A percentile compares a stretch with the other conserved stretches of the same genome.
These are phyloP conservation scores for Hirsutella rhossiliensis DNA, from an alignment of 2,329 filamentous ascomycete species.

Conservation along the genomic window DNA sequence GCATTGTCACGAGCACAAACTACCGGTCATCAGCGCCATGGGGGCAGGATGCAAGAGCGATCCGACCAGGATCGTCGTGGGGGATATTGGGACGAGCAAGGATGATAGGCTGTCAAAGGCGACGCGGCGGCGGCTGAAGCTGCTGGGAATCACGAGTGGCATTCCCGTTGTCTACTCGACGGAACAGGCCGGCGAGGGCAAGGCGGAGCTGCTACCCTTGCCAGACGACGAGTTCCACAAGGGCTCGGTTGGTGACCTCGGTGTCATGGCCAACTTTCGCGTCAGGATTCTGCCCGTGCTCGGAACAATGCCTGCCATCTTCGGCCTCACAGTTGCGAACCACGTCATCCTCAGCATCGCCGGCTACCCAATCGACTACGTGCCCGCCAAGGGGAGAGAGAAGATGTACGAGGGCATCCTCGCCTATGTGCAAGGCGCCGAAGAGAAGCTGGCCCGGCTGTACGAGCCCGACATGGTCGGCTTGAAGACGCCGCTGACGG, in stretches of 20 bases:
- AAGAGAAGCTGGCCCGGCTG: conserved; percentile 58
- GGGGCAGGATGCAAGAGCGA: conserved; percentile 90
- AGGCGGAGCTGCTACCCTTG: conserved; percentile 78
- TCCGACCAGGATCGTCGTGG: conserved; percentile 72
- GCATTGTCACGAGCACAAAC: conserved; percentile 67
- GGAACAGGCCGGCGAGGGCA: conserved; percentile 80
- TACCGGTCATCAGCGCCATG: conserved; percentile 90
- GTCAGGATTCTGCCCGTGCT: conserved; percentile 91
- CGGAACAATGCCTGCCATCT: conserved; percentile 94
- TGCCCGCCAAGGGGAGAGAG: conserved; percentile 68
- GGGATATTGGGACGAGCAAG: conserved; percentile 77
- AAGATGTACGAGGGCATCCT: conserved; percentile 87
- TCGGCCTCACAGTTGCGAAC: conserved; percentile 84
- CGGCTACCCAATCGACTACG: conserved; percentile 78
- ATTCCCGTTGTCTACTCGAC: conserved; percentile 90
- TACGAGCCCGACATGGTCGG: conserved; percentile 38
- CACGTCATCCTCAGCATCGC: conserved; percentile 75
- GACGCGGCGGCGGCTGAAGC: conserved; percentile 68
- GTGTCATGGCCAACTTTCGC: conserved; percentile 83
- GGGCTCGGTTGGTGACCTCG: conserved; percentile 74
- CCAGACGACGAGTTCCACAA: conserved; percentile 80
- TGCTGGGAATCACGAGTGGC: conserved; percentile 66
- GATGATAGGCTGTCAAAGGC: conserved; percentile 83
- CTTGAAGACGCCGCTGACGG: conserved; percentile 65
- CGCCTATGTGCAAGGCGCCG: conserved; percentile 59